These are phyloP conservation scores for Thelonectria discophora DNA, from an alignment of 2,329 filamentous ascomycete genomes.

Conservation along the genomic window DNA sequence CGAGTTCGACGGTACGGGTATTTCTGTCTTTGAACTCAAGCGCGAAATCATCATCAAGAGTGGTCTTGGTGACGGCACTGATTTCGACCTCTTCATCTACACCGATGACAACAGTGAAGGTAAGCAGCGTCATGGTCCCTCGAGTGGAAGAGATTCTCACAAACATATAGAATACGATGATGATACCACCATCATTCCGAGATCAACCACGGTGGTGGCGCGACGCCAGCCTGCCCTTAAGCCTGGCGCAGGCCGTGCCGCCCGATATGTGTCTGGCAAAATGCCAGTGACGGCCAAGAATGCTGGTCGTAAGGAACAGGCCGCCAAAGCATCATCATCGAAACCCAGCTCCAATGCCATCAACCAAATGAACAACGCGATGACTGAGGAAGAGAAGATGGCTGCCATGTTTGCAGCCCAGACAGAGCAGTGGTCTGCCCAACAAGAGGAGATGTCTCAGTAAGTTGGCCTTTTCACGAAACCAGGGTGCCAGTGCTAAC, in stretches of 20 bases:
- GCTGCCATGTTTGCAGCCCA: slow-evolving; percentile 91
- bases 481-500: slow-evolving; percentile 45
- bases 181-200: slow-evolving; percentile 95
- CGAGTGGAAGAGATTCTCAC: slow-evolving; percentile 40
- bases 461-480: slow-evolving; percentile 49
- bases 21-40: slow-evolving; percentile 98
- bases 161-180: slow-evolving; percentile 83
- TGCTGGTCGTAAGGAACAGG: slow-evolving; percentile 71
- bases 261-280: slow-evolving; percentile 95
- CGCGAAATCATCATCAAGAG: slow-evolving; percentile 97
- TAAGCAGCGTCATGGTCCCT: slow-evolving; percentile 56
- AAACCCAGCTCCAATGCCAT: slow-evolving; percentile 68
- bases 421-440: slow-evolving; percentile 89
- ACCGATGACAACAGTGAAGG: slow-evolving; percentile 91
- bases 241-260: slow-evolving; percentile 87
- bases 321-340: slow-evolving; percentile 64
- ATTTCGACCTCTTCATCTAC: slow-evolving; percentile 95
- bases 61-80: slow-evolving; percentile 91
- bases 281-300: slow-evolving; percentile 91
- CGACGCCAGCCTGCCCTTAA: slow-evolving; percentile 84
- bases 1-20: slow-evolving; percentile 96
- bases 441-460: slow-evolving; percentile 93
- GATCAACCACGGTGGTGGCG: slow-evolving; percentile 92
- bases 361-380: slow-evolving; percentile 75
- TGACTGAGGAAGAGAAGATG: slow-evolving; percentile 95